Conservation (phyloP, 2,329 filamentous ascomycete species). For the Curvularia spicifera region DNA sequence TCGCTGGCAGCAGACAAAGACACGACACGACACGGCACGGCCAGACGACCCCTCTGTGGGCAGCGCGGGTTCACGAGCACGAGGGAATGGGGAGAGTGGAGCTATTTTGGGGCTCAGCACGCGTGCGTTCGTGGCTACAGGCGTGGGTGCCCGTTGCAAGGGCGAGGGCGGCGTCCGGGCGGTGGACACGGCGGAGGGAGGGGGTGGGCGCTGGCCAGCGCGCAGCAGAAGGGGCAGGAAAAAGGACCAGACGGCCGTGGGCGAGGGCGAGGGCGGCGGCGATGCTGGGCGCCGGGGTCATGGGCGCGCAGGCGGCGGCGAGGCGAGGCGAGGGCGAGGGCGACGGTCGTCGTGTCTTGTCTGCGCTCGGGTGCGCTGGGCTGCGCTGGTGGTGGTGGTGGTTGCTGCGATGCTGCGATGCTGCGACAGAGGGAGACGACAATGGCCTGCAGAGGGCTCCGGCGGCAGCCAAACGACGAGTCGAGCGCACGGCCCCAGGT, state of each 20-base stretch:
- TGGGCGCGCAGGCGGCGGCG: constrained; percentile 11
- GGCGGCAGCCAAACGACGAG: constrained; percentile 30
- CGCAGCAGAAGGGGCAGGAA: constrained; percentile 11
- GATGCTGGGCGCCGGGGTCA: constrained; percentile 24
- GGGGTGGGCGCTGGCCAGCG: constrained; percentile 10
- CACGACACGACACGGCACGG: not conserved
- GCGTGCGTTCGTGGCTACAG: constrained; percentile 25
- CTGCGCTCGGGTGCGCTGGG: not conserved
- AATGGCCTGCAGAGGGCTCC: constrained; percentile 26
- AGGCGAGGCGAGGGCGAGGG: not conserved
- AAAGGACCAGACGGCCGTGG: constrained; percentile 8
- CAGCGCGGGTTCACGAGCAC: constrained; percentile 8
- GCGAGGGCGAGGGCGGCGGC: constrained; percentile 5
- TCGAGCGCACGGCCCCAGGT: constrained; percentile 28
- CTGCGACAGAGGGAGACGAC: constrained; percentile 9
- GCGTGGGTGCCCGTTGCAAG: constrained; percentile 28
- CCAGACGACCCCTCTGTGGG: constrained; percentile 7
- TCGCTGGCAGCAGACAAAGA: constrained; percentile 27
- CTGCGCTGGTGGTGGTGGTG: not conserved
- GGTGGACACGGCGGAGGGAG: constrained; percentile 7
- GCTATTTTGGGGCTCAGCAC: constrained; percentile 33
- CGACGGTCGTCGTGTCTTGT: not conserved
- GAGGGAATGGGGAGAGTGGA: constrained; percentile 19
- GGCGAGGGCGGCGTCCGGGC: constrained; percentile 13
- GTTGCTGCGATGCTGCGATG: constrained; percentile 10